Percentiles rank a stretch among this genome's conserved stretches.
phyloP scores from a whole-genome alignment of 768 basidiomycete species.

The Pleurotus salmoneostramineus region DNA sequence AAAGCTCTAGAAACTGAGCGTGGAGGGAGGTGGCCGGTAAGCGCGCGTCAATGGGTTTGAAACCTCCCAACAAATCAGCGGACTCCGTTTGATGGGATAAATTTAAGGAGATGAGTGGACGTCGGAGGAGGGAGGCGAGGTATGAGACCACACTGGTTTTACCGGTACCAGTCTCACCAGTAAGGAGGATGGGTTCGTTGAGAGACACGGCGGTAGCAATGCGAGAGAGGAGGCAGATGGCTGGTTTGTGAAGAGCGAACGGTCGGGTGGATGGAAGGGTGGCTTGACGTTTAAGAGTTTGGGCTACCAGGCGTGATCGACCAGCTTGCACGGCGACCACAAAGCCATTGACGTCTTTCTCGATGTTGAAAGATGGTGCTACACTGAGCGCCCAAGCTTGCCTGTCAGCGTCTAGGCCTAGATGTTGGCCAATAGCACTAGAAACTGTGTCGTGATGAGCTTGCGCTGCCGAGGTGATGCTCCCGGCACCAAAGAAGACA shows the following conservation, averaged over 20 bases:
- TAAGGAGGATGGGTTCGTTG: constrained; percentile 82
- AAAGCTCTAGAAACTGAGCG: constrained; percentile 72
- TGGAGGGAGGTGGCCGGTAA: constrained; percentile 71
- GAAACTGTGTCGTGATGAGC: constrained; percentile 49
- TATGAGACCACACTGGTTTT: constrained; percentile 93
- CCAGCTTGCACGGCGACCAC: constrained; percentile 58
- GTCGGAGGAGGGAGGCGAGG: constrained; percentile 72
- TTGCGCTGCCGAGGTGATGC: constrained; percentile 47
- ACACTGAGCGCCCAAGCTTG: constrained; percentile 65
- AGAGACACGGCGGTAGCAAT: constrained; percentile 71
- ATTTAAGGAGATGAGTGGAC: constrained; percentile 84
- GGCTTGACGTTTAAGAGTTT: constrained; percentile 17
- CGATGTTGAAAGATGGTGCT: constrained; percentile 61
- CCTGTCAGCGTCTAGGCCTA: constrained; percentile 69
- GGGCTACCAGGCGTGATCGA: constrained; percentile 52
- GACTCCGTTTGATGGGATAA: constrained; percentile 96
- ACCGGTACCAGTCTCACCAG: constrained; percentile 98
- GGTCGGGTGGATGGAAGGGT: constrained; percentile 41
- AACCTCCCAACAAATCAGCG: constrained; percentile 90
- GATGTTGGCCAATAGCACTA: constrained; percentile 49
- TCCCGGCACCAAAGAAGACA: constrained; percentile 81
- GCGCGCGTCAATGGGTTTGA: constrained; percentile 91
- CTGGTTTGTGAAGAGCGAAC: constrained; percentile 88
- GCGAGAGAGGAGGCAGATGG: constrained; percentile 72
- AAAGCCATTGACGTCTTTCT: constrained; percentile 64